Evolutionary conservation across 768 basidiomycete species (phyloP), one percentile per base, ranked within the genome.

Genomic region (Amanita thiersii): DNA sequence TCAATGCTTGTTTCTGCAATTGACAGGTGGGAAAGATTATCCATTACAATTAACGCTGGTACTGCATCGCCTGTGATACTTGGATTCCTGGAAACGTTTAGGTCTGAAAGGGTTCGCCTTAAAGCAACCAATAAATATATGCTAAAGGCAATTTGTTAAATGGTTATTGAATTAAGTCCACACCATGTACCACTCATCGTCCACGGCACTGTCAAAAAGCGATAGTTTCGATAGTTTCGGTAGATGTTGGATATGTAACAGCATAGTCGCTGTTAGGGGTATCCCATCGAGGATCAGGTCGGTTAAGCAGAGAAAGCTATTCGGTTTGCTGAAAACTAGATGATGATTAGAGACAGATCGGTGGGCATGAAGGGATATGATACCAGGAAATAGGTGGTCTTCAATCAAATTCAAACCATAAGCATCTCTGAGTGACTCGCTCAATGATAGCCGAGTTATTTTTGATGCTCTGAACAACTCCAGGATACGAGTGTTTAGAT

Each of bases 71-170:
- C 72, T 44, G 70, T 59, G 52, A 85, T 72, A 35, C 55, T 54
- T 10, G 64, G 66, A 47, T 83, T 84, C 15, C 52, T 55, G 8
- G 73, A 62, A 41, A 83, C 50, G 37, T 70, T 70, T 9, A 85
- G 73, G 29, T 66, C 62, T 17, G 52, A 60, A 23, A 85, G 65
- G 20, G 74, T 69, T 37, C 61, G 64, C 52, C 73, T 77, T 40
- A 82, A 67, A 14, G 75, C 60, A 1, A 76, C 58, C 19, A 85
- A 66, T 21, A 75, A 67, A 47, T 70, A 82, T 18, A 81, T 56
- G 7, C 81, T n/a, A n/a, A n/a, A n/a, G n/a, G n/a, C n/a, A n/a
- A n/a, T n/a, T 83, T 21, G 38, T 25, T 4, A 21, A 33, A 28
- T 18, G 3, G 31, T 52, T 33, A 51, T 45, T 40, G 15, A 31